Conservation (phyloP, 2,329 filamentous ascomycete genomes). For the Tympanopsis confertula region DNA sequence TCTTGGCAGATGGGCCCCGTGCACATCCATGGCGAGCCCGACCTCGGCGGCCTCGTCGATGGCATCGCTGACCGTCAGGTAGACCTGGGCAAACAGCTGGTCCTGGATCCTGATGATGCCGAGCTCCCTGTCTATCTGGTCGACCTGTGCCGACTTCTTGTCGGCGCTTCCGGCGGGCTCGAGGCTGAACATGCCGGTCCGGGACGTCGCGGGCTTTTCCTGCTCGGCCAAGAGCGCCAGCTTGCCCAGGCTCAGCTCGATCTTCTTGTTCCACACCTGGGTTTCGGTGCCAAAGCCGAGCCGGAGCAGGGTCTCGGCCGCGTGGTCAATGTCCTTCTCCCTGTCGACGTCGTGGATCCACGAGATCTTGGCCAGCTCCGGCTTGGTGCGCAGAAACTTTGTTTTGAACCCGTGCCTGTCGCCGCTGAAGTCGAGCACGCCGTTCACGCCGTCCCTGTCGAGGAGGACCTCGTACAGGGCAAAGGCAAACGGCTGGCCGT, state of each 20-base stretch:
- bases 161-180: constrained; percentile 17
- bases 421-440: constrained; percentile 59
- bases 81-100: constrained; percentile 59
- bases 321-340: constrained; percentile 64
- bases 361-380: constrained; percentile 63
- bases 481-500: constrained; percentile 56
- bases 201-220: constrained; percentile 14
- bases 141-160: constrained; percentile 28
- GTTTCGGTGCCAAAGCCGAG: constrained; percentile 63
- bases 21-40: constrained; percentile 63
- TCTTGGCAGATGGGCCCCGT: constrained; percentile 40
- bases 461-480: constrained; percentile 75
- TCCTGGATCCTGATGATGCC: constrained; percentile 71
- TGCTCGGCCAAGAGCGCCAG: constrained; percentile 60
- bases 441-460: constrained; percentile 49
- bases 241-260: constrained; percentile 82
- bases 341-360: constrained; percentile 90
- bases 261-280: constrained; percentile 84
- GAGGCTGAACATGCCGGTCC: background rate
- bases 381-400: constrained; percentile 62
- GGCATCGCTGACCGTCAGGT: constrained; percentile 54
- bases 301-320: constrained; percentile 58
- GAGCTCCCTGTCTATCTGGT: constrained; percentile 49
- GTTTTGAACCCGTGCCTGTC: constrained; percentile 65
- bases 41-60: constrained; percentile 72